Base-by-base conservation (phyloP, 116 monocot species). In the Posidonia oceanica region DNA sequence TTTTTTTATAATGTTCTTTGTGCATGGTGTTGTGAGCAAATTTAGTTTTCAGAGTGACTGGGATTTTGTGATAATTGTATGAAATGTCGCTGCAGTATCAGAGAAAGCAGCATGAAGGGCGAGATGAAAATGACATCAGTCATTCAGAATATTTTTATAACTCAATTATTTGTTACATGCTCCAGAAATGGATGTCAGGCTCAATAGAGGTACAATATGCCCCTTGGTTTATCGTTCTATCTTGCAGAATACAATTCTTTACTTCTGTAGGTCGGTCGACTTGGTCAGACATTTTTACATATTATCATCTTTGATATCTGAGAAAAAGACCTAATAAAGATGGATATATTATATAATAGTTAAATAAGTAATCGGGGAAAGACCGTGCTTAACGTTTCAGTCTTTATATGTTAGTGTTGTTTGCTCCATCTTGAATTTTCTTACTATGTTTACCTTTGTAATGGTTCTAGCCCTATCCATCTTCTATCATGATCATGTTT, bases 201-300 rank as follows among this genome's bases (percentile, higher is more conserved):
- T 57, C 56, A 57, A 70, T 58, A 58, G 70, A 70, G 70, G 70
- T 70, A 70, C 70, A 56, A 39, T 38, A 58, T 70, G 57, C 57
- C 57, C 57, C 57, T 70, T 54, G 36, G 48, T 68, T 13, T 68
- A 52, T 68, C 20, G 52, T 22, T 38, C 39, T 68, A 21, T 13
- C 23, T 54, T 29, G 29, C 13, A 4, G 23, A 21, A 23, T 68
- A 8, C 14, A 52, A 21, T 52, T 68, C 15, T 53, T 68, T 17
- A 18, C n/a, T 66, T 66, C n/a, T 39, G 14, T 41, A 40, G 5
- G 5, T 66, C 41, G 39, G 64, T 17, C 3, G 4, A 10, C 22
- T 66, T 16, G 17, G 8, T 7, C 41, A 38, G 41, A 12, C n/a
- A 6, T 41, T 66, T 10, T n/a, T 42, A 7, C 20, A 20, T 36